A percentile compares a stretch with the other conserved stretches of the same genome.
Conservation (phyloP, 164 flowering plant genomes). For the Vitis vinifera region DNA sequence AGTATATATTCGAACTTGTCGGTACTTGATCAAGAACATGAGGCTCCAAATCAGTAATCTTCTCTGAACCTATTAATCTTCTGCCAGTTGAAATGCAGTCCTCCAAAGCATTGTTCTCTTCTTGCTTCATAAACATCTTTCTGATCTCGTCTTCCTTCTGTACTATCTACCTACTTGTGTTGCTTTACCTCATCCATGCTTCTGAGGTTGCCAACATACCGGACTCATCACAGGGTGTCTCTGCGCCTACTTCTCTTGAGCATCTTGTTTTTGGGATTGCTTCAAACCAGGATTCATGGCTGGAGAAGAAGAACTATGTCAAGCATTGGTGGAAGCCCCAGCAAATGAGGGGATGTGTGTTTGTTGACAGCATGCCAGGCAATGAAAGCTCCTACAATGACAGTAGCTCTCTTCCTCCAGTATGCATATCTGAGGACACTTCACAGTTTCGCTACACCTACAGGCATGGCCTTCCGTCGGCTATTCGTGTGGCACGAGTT, state of each 20-base stretch:
- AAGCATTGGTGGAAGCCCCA: slow-evolving; percentile 51
- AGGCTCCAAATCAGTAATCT: too few species aligned
- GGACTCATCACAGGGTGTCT: neutral
- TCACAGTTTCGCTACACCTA: slow-evolving; percentile 53
- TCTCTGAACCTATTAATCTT: too few species aligned
- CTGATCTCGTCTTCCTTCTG: slow-evolving; percentile 18
- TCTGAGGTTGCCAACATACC: slow-evolving; percentile 1
- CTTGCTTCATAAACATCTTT: slow-evolving; percentile 14
- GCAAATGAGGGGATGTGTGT: slow-evolving; percentile 53
- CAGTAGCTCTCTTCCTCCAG: slow-evolving; percentile 32
- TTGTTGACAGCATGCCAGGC: slow-evolving; percentile 31
- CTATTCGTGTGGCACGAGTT: slow-evolving; percentile 53
- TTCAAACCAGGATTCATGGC: slow-evolving; percentile 42
- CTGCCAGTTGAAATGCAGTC: slow-evolving; percentile 11
- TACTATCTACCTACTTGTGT: slow-evolving; percentile 21
- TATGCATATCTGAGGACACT: slow-evolving; percentile 51
- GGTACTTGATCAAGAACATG: too few species aligned
- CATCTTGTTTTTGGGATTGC: slow-evolving; percentile 58
- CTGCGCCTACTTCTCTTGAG: slow-evolving; percentile 28
- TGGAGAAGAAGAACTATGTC: slow-evolving; percentile 26
- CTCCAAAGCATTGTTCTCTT: slow-evolving; percentile 11
- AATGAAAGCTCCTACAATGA: neutral
- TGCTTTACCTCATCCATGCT: slow-evolving; percentile 9
- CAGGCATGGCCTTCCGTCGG: slow-evolving; percentile 38
- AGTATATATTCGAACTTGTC: too few species aligned